Base-by-base conservation (phyloP, 2,329 filamentous ascomycete genomes). In the Amesomyces nigricolor region DNA sequence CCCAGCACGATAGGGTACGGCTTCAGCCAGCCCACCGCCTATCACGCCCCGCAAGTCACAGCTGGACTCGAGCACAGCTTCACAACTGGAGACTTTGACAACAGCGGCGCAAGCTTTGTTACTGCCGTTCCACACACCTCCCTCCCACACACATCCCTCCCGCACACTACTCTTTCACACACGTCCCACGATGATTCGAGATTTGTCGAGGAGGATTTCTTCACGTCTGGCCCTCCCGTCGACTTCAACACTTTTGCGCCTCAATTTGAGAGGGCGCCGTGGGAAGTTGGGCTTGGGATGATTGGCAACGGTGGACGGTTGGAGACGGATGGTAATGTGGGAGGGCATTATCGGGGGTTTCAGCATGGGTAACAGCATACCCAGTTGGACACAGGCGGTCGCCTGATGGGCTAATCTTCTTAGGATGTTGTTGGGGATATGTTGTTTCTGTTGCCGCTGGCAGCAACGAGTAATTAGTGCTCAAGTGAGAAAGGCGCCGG, bases 271-370 rank as follows among this genome's bases (percentile, higher is more conserved):
- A 52, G 54, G 8, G 26, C 7, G 1, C 4, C 32, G 11, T 59
- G 58, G 58, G 54, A 59, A 17, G 29, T 35, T 2, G 17, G 38
- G 8, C 39, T 53, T 14, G 54, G 51, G 4, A 13, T 57, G 2
- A 45, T 53, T 32, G 39, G 22, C 9, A 26, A 26, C 6, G 22
- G n/a, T 3, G 38, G 51, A 8, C 13, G 26, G 29, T 50, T 55
- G 11, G 39, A 29, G 8, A 29, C 29, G 3, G 37, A 53, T n/a
- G 13, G 37, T 13, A 44, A 16, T 37, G 29, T 39, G 22, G 52
- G 44, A 17, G 26, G 22, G 11, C 40, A 51, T 9, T 58, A 51
- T 17, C 49, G n/a, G n/a, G 57, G 53, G 7, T 58, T 56, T 37
- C 57, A 45, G 19, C 16, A 39, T 37, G 14, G 19, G 30, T 53